Conservation (phyloP, 2,329 filamentous ascomycete species). For the Cordyceps farinosa region DNA sequence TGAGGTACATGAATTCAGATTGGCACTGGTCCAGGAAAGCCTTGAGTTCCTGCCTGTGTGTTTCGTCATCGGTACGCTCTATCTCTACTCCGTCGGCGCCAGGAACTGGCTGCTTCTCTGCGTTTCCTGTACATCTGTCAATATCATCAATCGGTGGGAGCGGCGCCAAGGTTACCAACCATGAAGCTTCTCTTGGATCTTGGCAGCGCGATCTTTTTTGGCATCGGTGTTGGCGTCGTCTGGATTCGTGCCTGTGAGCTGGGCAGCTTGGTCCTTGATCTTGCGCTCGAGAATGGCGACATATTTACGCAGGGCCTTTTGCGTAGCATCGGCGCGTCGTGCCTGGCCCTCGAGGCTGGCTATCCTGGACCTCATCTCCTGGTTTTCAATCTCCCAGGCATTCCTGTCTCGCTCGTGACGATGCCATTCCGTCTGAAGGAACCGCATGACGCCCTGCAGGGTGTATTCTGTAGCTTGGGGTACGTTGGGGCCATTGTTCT, state of each 20-base stretch:
- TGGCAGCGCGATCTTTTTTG: conserved; percentile 50
- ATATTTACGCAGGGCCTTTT: conserved; percentile 86
- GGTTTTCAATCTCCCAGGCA: conserved; percentile 97
- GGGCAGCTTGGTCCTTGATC: conserved; percentile 74
- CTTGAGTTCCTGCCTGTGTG: conserved; percentile 52
- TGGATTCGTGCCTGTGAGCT: conserved; percentile 51
- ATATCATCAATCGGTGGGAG: not conserved
- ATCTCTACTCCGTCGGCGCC: conserved; percentile 46
- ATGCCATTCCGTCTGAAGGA: conserved; percentile 98
- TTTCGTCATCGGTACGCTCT: conserved; percentile 48
- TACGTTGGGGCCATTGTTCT: conserved; percentile 45
- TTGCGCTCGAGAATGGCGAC: conserved; percentile 86
- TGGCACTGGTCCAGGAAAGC: conserved; percentile 62
- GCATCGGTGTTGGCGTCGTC: conserved; percentile 38
- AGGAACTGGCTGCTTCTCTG: conserved; percentile 41
- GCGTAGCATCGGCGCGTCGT: conserved; percentile 79
- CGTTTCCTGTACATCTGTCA: conserved; percentile 34
- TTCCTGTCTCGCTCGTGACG: conserved; percentile 96
- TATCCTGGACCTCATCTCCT: conserved; percentile 98
- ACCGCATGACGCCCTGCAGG: conserved; percentile 87
- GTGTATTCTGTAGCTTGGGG: conserved; percentile 61
- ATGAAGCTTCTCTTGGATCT: conserved; percentile 55
- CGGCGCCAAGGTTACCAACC: conserved; percentile 36
- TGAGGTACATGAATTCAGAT: conserved; percentile 64
- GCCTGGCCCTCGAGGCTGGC: conserved; percentile 88